These are phyloP conservation scores for Diplocarpon rosae DNA, from an alignment of 2,329 filamentous ascomycete genomes.

Conservation along the genomic window DNA sequence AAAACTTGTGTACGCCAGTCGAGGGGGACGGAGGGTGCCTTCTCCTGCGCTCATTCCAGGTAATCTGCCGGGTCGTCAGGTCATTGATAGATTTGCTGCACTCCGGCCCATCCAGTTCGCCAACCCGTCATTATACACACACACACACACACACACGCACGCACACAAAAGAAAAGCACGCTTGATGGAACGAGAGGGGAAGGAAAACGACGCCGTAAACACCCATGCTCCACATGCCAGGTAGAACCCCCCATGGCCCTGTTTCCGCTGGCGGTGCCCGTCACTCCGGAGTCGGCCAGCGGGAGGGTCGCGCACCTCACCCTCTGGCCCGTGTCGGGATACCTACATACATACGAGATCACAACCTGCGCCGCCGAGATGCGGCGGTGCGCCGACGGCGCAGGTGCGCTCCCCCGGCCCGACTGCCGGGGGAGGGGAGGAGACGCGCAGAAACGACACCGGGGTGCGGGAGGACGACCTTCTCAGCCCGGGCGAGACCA, in stretches of 20 bases:
- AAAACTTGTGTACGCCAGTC: neutral
- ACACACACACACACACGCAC: too few relatives aligned
- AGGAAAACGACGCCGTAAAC: conserved; percentile 8
- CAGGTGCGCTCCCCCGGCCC: too few relatives aligned
- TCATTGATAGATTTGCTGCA: conserved; percentile 1
- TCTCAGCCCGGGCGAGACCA: conserved; percentile 6
- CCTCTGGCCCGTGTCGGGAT: conserved; percentile 1
- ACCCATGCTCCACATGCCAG: conserved; percentile 7
- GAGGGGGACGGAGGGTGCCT: conserved; percentile 14
- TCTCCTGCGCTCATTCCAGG: conserved; percentile 5
- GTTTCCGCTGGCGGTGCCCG: neutral
- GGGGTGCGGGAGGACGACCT: conserved; percentile 8
- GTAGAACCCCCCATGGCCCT: neutral
- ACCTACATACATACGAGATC: conserved; percentile 3
- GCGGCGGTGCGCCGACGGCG: too few relatives aligned
- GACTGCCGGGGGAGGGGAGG: neutral
- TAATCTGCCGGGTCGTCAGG: neutral
- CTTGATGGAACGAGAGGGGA: neutral
- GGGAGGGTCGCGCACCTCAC: neutral
- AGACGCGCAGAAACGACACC: conserved; percentile 2
- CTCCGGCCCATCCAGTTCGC: conserved; percentile 1
- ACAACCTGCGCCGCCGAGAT: neutral
- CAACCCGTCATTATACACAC: too few relatives aligned
- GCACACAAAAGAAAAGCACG: neutral
- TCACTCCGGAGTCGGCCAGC: conserved; percentile 1